Base-by-base conservation (phyloP, 1,284 basidiomycete genomes). In the Fomes fomentarius region DNA sequence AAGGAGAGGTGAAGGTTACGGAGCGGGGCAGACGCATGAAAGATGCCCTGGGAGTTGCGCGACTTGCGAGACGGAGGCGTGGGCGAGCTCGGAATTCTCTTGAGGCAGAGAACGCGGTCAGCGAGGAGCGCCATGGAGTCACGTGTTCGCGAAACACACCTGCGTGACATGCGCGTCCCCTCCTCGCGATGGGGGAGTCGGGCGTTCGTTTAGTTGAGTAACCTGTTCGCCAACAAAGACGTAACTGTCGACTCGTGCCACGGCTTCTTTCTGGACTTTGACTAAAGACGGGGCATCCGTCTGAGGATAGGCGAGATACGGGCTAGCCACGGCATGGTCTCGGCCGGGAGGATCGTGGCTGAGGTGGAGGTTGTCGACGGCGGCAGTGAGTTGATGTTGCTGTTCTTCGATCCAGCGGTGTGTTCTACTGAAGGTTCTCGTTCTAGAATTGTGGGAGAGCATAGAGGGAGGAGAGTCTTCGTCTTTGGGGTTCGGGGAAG, bases 381-480 rank as follows among this genome's bases (percentile, higher is more conserved):
- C 31, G n/a, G 52, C 40, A 3, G 54, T 25, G 24, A 60, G 62
- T 22, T 53, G 47, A 41, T 62, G 56, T 57, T 82, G 82, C 66
- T 88, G 83, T 42, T 89, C 85, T 39, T 77, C 72, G 45, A 90
- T 81, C 88, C 88, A 90, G 55, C 79, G 82, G 61, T 85, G 78
- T 52, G 89, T 74, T 66, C 82, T 78, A 66, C 83, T 86, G 11
- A 84, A 81, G 66, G 68, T 22, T 34, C 52, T 11, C 57, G 59
- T 21, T 54, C 30, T 15, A 60, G 49, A 44, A 30, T 30, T 30
- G 28, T 12, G 28, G 52, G 56, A 41, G 53, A 58, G 35, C 61
- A 62, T 65, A 19, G 38, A 15, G 21, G 60, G 40, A 33, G 50
- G 55, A 17, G 58, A 43, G 38, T 66, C 61, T 47, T 63, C 57